Evolutionary conservation across 805 yeast genomes (phyloP), one percentile per base, ranked within the genome.

Genomic region (Kodamaea laetipori): DNA sequence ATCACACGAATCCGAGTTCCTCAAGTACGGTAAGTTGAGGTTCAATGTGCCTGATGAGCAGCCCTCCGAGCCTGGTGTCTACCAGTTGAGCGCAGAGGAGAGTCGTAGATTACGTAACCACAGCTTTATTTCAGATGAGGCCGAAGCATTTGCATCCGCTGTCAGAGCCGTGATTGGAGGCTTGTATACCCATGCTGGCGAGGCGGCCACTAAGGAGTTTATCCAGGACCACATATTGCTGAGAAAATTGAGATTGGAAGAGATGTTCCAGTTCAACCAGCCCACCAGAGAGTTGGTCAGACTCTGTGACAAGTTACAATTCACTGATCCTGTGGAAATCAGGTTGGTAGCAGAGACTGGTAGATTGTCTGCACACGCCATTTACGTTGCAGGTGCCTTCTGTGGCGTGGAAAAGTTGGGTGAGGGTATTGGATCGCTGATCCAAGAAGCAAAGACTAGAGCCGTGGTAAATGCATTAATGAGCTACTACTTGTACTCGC

Each of bases 261-360:
- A 80, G 43, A 76, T 92, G 78, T 85, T 94, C 64, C 80, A 79
- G 55, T 89, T 94, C 63, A 81, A 78, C 54, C 84, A 84, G 59
- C 97, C 98, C 31, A 85, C 92, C 10, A 78, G 94, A 61, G 94
- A 90, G 60, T 73, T 94, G 47, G 77, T 88, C 1, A 78, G 81
- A 46, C 68, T 94, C 39, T 82, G 96, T 57, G 82, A 80, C 44
- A 81, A 90, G 50, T 85, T 90, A 59, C 78, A 80, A 10, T 73
- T 92, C 51, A 77, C 77, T 39, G 76, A 79, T 15, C 97, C 97
- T 21, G 77, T 85, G 4, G 82, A 90, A 37, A 58, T 69, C 17
- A 81, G 95, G 60, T 75, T 94, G 46, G 70, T 94, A 44, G 90
- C 96, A 25, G 99, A 94, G 67, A 86, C 96, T 21, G 99, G 99